Evolutionary conservation across 768 basidiomycete genomes (phyloP).

Genomic region (Mrakia frigida): DNA sequence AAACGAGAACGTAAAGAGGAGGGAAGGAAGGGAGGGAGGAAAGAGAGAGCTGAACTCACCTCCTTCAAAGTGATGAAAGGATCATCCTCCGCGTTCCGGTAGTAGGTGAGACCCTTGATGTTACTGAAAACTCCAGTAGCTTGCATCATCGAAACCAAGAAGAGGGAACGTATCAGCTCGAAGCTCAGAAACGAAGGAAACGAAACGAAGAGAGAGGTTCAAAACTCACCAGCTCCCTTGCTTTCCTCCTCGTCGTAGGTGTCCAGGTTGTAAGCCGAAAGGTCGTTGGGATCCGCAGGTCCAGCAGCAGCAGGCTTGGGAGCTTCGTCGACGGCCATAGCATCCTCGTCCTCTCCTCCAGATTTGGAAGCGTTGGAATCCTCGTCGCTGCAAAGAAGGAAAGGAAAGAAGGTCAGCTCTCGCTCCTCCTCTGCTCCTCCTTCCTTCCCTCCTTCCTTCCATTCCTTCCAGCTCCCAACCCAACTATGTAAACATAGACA

Average conservation of each 20-base stretch:
- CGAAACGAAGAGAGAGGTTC: constrained; percentile 32
- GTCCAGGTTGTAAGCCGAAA: constrained; percentile 83
- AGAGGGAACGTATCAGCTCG: not conserved
- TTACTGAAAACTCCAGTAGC: constrained; percentile 76
- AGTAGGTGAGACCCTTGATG: constrained; percentile 89
- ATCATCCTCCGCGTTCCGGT: constrained; percentile 85
- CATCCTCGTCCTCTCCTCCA: constrained; percentile 37
- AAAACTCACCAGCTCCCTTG: constrained; percentile 43
- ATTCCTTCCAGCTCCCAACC: too few species aligned
- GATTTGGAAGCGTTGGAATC: constrained; percentile 42
- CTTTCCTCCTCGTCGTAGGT: constrained; percentile 77
- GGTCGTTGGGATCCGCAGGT: constrained; percentile 55
- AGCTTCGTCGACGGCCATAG: constrained; percentile 32
- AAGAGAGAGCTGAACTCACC: constrained; percentile 48
- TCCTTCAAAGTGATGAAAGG: constrained; percentile 96
- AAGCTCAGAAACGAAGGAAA: not conserved
- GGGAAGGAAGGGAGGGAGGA: not conserved
- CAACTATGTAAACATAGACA: not conserved
- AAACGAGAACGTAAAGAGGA: not conserved
- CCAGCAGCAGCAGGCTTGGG: constrained; percentile 38
- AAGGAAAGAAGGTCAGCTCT: constrained; percentile 11
- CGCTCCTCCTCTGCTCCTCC: constrained; percentile 4
- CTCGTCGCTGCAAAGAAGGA: constrained; percentile 41
- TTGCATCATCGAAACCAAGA: constrained; percentile 17
- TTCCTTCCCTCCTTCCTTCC: constrained; percentile 36